phyloP scores from a whole-genome alignment of 129 eudicot species.

The Lactuca sativa region DNA sequence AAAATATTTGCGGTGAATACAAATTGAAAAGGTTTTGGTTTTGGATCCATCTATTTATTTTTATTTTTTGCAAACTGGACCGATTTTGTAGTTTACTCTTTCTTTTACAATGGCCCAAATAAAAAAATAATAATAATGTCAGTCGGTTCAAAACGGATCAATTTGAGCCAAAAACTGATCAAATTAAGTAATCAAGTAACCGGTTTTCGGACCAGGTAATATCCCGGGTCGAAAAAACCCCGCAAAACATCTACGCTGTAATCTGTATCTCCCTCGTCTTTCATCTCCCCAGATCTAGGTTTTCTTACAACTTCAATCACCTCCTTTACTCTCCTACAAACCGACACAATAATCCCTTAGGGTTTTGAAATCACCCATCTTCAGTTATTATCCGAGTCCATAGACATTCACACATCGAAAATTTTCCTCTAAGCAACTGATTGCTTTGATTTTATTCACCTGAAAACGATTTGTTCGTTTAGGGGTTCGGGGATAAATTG shows the following conservation, averaged over 20 bases:
- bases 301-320: conserved; percentile 4
- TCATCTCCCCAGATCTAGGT: conserved; percentile 26
- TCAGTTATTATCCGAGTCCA: not conserved
- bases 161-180: not conserved
- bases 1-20: no score
- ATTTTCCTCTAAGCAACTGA: conserved; percentile 5
- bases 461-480: not conserved
- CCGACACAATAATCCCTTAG: not conserved
- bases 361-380: conserved; percentile 6
- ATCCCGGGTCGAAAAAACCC: conserved; percentile 22
- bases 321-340: not conserved
- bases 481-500: conserved; percentile 27
- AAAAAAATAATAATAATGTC: not conserved
- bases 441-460: not conserved
- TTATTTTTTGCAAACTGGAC: no score
- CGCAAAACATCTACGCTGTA: not conserved
- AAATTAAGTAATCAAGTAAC: not conserved
- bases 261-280: conserved; percentile 1
- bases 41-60: no score
- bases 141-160: not conserved
- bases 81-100: no score
- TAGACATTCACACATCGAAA: not conserved
- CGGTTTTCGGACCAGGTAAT: conserved; percentile 1
- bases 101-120: not conserved
- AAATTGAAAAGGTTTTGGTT: no score